Evolutionary conservation across 345 rosid species (phyloP).

Genomic region (Eucalyptus brandiana): DNA sequence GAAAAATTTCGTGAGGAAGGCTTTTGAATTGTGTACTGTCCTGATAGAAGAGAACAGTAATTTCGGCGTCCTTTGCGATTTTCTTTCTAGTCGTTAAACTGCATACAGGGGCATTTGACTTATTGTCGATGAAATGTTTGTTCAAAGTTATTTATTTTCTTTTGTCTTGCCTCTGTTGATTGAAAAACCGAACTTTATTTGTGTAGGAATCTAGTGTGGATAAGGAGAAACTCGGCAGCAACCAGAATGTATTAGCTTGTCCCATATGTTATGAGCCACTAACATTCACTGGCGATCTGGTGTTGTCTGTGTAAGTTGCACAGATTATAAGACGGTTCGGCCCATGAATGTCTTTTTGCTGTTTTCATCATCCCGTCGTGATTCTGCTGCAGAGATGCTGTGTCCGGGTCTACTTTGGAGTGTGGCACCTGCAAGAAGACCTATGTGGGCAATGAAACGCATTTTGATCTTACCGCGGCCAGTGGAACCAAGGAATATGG

Average conservation of each 20-base stretch:
- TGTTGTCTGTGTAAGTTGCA: conserved; percentile 32
- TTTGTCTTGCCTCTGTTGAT: not conserved
- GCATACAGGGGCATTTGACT: not conserved
- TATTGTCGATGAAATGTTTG: not conserved
- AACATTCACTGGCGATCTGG: conserved; percentile 7
- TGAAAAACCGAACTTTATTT: not conserved
- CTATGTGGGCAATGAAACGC: conserved; percentile 42
- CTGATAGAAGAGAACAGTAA: not conserved
- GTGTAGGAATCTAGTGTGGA: conserved; percentile 17
- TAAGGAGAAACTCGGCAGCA: conserved; percentile 7
- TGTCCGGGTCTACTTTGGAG: conserved; percentile 23
- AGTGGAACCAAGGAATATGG: conserved; percentile 39
- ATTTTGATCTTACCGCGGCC: conserved; percentile 55
- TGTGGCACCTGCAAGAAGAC: conserved; percentile 60
- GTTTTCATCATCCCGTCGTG: not conserved
- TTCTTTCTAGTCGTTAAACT: not conserved
- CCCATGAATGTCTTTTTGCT: not conserved
- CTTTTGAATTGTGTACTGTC: not conserved
- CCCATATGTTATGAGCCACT: conserved; percentile 66
- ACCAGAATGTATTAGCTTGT: conserved; percentile 47
- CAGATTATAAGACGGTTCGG: not conserved
- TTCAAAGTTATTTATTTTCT: not conserved
- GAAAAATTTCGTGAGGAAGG: not conserved
- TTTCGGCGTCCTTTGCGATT: not conserved
- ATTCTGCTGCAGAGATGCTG: conserved; percentile 22